Evolutionary conservation across 1,284 basidiomycete genomes (phyloP), one percentile per base, ranked within the genome.

Genomic region (Mycena sp.): DNA sequence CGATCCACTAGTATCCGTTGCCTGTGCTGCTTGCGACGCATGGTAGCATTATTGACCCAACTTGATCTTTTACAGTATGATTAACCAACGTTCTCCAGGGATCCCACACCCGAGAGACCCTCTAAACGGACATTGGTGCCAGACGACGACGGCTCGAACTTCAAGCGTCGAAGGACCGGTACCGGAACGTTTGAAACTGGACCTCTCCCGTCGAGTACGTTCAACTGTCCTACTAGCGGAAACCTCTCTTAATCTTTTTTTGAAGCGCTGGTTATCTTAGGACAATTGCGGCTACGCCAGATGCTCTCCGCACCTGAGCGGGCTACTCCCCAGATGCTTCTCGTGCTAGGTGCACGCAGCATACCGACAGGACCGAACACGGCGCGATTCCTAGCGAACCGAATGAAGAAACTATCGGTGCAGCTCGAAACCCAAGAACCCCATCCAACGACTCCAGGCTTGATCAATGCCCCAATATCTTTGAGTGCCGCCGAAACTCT

Each of bases 1-100:
- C 37, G 45, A 44, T 30, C 50, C 61, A 1, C 41, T 63, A 19
- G 12, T 63, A 14, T 58, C 32, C 45, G 37, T 38, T 16, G 51
- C 45, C n/a, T 40, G 52, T 21, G 49, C 29, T 23, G 45, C 26
- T 23, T 40, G 28, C 23, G 30, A 19, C 11, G 30, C 25, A 48
- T 37, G 55, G 56, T 63, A 49, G 32, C 32, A 35, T 35, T 35
- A 52, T n/a, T n/a, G 6, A 9, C 1, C 6, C 19, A 16, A 28
- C 16, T 21, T 7, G 16, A 12, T 4, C 6, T 17, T 5, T 17
- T 1, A 4, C 25, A 3, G 7, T 11, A 6, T 28, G 14, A 28
- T 38, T 37, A 32, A 46, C 23, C 32, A 32, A 11, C 30, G 17
- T 56, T 25, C 16, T 6, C 37, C 25, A 56, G 54, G 44, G 19